Evolutionary conservation across 768 basidiomycete species (phyloP).

Genomic region (Kwoniella sp.): DNA sequence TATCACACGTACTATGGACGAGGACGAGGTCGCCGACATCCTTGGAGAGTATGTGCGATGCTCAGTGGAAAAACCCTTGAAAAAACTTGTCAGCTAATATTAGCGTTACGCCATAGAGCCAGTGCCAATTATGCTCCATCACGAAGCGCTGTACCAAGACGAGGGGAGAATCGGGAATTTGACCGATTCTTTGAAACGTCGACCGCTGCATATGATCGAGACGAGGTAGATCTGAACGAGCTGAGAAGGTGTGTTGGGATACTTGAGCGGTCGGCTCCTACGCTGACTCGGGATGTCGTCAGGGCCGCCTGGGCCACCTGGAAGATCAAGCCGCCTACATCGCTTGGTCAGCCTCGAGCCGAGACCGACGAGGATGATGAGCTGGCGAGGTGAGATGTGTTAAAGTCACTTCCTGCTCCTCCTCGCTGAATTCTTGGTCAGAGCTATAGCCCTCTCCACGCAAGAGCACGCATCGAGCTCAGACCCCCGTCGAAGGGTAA

Average conservation of each 20-base stretch:
- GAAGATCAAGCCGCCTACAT: conserved; percentile 24
- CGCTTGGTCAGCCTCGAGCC: background rate
- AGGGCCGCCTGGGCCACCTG: conserved; percentile 43
- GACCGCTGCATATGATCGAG: conserved; percentile 12
- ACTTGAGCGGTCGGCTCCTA: too few species aligned
- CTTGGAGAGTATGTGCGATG: conserved; percentile 23
- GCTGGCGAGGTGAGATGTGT: conserved; percentile 25
- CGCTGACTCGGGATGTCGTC: background rate
- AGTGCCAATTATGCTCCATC: background rate
- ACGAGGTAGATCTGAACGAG: conserved; percentile 21
- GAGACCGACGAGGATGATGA: conserved; percentile 33
- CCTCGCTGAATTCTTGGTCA: background rate
- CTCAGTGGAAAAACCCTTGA: too few species aligned
- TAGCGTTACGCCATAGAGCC: background rate
- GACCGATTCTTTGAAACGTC: conserved; percentile 25
- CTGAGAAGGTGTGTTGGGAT: conserved; percentile 27
- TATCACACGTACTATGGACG: conserved; percentile 17
- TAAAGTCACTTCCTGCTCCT: background rate
- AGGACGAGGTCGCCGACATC: conserved; percentile 16
- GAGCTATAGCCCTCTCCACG: conserved; percentile 19
- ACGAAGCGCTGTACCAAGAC: conserved; percentile 12
- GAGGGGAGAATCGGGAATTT: conserved; percentile 31
- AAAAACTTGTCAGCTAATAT: background rate
- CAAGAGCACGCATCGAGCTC: conserved; percentile 9
- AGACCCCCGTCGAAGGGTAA: background rate